phyloP scores from a whole-genome alignment of 305 asterid genomes.

The Coffea humblotiana region DNA sequence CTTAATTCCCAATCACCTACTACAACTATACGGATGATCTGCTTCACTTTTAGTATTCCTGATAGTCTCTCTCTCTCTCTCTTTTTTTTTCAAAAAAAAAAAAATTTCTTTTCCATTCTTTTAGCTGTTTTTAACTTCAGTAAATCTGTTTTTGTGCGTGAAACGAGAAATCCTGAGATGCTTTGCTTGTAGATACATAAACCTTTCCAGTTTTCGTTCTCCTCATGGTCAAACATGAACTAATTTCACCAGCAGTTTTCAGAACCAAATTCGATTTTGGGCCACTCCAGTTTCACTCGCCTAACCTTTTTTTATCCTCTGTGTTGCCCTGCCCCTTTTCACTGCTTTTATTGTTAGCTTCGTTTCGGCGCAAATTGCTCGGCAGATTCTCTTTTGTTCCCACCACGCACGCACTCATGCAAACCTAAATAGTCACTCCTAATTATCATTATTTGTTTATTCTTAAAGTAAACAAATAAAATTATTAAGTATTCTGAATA shows the following conservation, averaged over 20 bases:
- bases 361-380: slow-evolving; percentile 9
- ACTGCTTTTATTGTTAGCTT: not conserved
- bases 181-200: not conserved
- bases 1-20: not conserved
- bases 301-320: not conserved
- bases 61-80: not conserved
- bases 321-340: not conserved
- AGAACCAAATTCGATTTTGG: not conserved
- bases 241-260: not conserved
- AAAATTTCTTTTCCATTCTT: not conserved
- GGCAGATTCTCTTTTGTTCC: slow-evolving; percentile 3
- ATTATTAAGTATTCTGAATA: too few relatives aligned
- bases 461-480: too few relatives aligned
- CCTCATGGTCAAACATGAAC: not conserved
- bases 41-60: not conserved
- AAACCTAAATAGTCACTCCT: not conserved
- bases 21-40: not conserved
- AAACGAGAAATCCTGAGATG: not conserved
- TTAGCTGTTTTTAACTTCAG: not conserved
- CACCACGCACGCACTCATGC: not conserved
- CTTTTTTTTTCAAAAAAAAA: not conserved
- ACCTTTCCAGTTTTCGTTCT: not conserved
- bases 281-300: not conserved
- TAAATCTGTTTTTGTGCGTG: not conserved
- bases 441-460: too few relatives aligned